phyloP scores from a whole-genome alignment of 805 yeast genomes.

The Kurtzmaniella fragi region DNA sequence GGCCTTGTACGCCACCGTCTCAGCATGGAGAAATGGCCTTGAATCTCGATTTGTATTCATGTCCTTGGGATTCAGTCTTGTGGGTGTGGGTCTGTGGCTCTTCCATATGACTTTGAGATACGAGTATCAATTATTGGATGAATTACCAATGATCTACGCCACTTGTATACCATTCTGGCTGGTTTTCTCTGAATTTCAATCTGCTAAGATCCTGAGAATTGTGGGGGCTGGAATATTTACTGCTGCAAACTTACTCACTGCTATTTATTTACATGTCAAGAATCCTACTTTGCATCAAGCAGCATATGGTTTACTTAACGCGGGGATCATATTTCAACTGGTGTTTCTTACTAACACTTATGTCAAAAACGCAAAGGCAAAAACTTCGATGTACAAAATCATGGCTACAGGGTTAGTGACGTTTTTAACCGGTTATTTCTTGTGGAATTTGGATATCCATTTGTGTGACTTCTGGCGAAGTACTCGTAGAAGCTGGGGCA shows the following conservation, averaged over 20 bases:
- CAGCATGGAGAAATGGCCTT: constrained; percentile 53
- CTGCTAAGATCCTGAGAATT: constrained; percentile 30
- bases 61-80: constrained; percentile 77
- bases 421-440: constrained; percentile 69
- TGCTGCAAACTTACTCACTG: constrained; percentile 61
- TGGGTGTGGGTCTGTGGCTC: constrained; percentile 91
- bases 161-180: constrained; percentile 94
- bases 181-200: constrained; percentile 57
- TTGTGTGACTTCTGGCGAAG: constrained; percentile 58
- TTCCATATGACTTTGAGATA: constrained; percentile 95
- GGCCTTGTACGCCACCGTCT: constrained; percentile 61
- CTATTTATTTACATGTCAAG: constrained; percentile 63
- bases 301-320: constrained; percentile 75
- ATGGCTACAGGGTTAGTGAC: constrained; percentile 55
- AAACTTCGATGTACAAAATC: constrained; percentile 47
- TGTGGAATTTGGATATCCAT: constrained; percentile 89
- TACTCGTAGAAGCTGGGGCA: constrained; percentile 61
- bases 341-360: constrained; percentile 44
- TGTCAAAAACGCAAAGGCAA: constrained; percentile 47
- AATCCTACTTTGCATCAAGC: constrained; percentile 88
- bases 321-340: constrained; percentile 63
- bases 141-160: constrained; percentile 96
- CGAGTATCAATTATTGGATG: constrained; percentile 88
- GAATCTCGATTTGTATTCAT: constrained; percentile 70
- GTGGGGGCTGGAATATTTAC: constrained; percentile 45